These are phyloP conservation scores for Chrysosporium queenslandicum DNA, from an alignment of 2,329 filamentous ascomycete genomes.

Conservation along the genomic window DNA sequence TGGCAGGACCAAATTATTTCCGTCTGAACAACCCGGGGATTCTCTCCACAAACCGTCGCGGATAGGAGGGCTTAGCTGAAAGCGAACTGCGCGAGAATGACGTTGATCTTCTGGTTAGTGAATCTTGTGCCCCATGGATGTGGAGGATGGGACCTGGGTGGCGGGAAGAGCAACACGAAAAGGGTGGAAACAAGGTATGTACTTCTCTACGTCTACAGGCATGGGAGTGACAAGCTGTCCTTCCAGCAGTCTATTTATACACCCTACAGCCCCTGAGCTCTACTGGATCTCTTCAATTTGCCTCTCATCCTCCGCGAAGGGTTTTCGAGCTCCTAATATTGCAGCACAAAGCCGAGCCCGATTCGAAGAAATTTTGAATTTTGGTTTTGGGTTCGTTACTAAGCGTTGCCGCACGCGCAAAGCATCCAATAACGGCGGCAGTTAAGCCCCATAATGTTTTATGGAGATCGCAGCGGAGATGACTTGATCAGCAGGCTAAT, in stretches of 20 bases:
- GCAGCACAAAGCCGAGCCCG: constrained; percentile 9
- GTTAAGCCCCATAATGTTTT: neutral
- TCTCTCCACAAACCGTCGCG: neutral
- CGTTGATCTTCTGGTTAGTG: constrained; percentile 9
- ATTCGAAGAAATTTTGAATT: constrained; percentile 6
- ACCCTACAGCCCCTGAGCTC: neutral
- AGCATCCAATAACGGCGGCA: neutral
- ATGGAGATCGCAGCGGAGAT: neutral
- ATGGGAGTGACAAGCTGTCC: too few relatives aligned
- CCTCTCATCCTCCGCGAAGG: neutral
- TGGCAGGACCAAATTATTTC: neutral
- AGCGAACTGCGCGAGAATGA: neutral
- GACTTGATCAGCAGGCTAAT: constrained; percentile 7
- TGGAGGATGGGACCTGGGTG: constrained; percentile 3
- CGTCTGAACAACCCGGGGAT: neutral
- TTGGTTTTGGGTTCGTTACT: constrained; percentile 8
- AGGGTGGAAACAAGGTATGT: neutral
- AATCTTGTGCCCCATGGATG: constrained; percentile 7
- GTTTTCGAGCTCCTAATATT: neutral
- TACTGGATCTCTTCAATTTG: neutral
- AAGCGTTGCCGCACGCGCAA: neutral
- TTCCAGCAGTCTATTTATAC: neutral
- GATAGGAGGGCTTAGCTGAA: constrained; percentile 1
- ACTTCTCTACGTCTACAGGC: too few relatives aligned
- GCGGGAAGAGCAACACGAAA: neutral